Evolutionary conservation across 176 grass and related monocot species (phyloP).

Genomic region (Paspalum notatum): DNA sequence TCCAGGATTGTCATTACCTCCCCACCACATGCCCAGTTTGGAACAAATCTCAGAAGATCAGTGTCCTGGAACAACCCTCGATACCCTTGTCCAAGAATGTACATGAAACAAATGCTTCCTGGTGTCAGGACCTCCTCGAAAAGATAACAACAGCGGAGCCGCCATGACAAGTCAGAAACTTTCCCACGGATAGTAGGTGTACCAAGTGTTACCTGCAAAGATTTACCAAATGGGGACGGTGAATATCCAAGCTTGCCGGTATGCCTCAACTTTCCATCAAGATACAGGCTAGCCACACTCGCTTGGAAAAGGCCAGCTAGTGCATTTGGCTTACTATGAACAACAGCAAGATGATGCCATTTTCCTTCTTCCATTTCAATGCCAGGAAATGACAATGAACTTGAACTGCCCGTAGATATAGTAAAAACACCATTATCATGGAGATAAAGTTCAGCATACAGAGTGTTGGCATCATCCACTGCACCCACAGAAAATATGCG

Average conservation of each 20-base stretch:
- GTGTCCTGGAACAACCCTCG: conserved; percentile 91
- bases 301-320: conserved; percentile 97
- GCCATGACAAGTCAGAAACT: conserved; percentile 81
- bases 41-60: conserved; percentile 92
- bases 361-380: conserved; percentile 94
- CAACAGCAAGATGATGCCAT: conserved; percentile 98
- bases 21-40: conserved; percentile 86
- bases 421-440: conserved; percentile 93
- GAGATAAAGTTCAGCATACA: conserved; percentile 90
- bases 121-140: conserved; percentile 96
- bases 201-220: conserved; percentile 96
- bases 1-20: conserved; percentile 91
- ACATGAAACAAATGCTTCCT: conserved; percentile 96
- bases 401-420: conserved; percentile 92
- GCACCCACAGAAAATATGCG: conserved; percentile 95
- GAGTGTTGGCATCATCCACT: conserved; percentile 73
- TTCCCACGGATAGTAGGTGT: conserved; percentile 67
- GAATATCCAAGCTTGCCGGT: conserved; percentile 98
- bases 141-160: conserved; percentile 90
- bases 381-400: conserved; percentile 77
- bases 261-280: conserved; percentile 95
- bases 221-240: conserved; percentile 85
- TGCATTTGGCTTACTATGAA: conserved; percentile 99
- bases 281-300: conserved; percentile 90
- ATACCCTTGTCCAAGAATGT: conserved; percentile 96